A percentile compares a stretch with the other conserved stretches of the same genome.
Conservation (phyloP, 2,329 filamentous ascomycete genomes). For the Arthroderma sp. region DNA sequence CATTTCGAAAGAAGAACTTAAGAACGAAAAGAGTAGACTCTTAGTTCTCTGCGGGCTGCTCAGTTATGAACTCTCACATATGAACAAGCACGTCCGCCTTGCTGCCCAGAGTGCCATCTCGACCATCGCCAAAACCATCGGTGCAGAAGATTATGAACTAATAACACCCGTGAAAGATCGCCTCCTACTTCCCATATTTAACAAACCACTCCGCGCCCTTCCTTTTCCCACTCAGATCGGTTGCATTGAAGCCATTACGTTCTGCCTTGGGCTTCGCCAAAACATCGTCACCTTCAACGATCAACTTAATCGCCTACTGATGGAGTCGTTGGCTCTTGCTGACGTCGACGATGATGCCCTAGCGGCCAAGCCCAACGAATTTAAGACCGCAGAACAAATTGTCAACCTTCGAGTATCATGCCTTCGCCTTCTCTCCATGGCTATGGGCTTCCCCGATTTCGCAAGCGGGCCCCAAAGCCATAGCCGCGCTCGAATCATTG, state of each 20-base stretch:
- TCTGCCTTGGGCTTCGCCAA: conserved; percentile 77
- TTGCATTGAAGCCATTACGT: conserved; percentile 95
- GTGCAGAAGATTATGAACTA: conserved; percentile 72
- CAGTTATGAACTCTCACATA: conserved; percentile 79
- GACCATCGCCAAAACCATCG: conserved; percentile 65
- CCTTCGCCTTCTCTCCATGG: conserved; percentile 81
- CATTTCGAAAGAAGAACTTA: conserved; percentile 65
- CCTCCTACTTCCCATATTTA: conserved; percentile 81
- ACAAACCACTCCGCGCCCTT: conserved; percentile 81
- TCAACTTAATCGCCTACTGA: conserved; percentile 72
- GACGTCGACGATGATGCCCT: conserved; percentile 90
- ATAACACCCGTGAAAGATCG: conserved; percentile 82
- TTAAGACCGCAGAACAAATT: conserved; percentile 89
- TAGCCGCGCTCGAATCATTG: conserved; percentile 57
- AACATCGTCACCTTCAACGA: conserved; percentile 90
- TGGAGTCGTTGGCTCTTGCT: conserved; percentile 85
- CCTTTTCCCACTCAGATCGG: conserved; percentile 94
- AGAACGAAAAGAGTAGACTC: conserved; percentile 52
- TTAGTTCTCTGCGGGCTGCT: conserved; percentile 71
- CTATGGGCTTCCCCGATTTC: conserved; percentile 87
- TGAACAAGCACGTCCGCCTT: conserved; percentile 88
- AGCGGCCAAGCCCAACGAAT: conserved; percentile 83
- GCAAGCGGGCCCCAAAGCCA: conserved; percentile 58
- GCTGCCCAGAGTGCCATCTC: conserved; percentile 71
- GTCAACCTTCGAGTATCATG: conserved; percentile 85